These are phyloP conservation scores for Aspergillus uvarum DNA, from an alignment of 2,329 filamentous ascomycete genomes.

Conservation along the genomic window DNA sequence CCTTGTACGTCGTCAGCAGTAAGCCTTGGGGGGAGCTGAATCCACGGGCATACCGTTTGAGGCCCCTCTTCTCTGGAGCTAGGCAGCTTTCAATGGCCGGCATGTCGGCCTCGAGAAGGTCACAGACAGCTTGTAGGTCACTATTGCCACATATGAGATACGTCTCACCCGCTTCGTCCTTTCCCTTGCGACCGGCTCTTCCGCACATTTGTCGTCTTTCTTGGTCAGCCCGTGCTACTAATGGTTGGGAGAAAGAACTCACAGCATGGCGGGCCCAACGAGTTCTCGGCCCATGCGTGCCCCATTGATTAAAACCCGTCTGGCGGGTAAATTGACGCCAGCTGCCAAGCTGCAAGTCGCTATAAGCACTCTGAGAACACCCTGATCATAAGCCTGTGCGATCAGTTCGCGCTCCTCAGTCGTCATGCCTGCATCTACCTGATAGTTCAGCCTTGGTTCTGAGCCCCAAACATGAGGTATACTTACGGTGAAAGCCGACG, in stretches of 20 bases:
- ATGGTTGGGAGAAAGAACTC: slow-evolving; percentile 20
- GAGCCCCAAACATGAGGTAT: not conserved
- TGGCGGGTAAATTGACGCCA: slow-evolving; percentile 72
- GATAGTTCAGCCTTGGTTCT: slow-evolving; percentile 28
- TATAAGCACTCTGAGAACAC: slow-evolving; percentile 67
- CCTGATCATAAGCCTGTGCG: slow-evolving; percentile 67
- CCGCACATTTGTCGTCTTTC: slow-evolving; percentile 71
- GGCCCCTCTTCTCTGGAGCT: slow-evolving; percentile 63
- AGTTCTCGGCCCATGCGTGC: slow-evolving; percentile 74
- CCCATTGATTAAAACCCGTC: slow-evolving; percentile 72
- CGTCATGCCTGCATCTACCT: slow-evolving; percentile 55
- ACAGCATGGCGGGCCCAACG: slow-evolving; percentile 74
- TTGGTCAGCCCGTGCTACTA: slow-evolving; percentile 21
- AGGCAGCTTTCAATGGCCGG: slow-evolving; percentile 69
- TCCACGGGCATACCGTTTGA: slow-evolving; percentile 57
- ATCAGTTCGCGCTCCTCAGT: slow-evolving; percentile 73
- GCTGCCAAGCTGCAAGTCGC: slow-evolving; percentile 79
- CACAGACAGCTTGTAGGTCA: slow-evolving; percentile 68
- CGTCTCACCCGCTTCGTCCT: slow-evolving; percentile 74
- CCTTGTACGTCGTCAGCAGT: slow-evolving; percentile 40
- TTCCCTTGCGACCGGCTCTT: slow-evolving; percentile 74
- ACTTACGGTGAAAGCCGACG: slow-evolving; percentile 71
- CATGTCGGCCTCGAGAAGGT: slow-evolving; percentile 70
- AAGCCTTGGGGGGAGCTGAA: not conserved
- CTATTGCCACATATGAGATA: slow-evolving; percentile 70